Evolutionary conservation across 108 stramenopile genomes (phyloP), one percentile per base, ranked within the genome.

Genomic region (Fragilariopsis cylindrus): DNA sequence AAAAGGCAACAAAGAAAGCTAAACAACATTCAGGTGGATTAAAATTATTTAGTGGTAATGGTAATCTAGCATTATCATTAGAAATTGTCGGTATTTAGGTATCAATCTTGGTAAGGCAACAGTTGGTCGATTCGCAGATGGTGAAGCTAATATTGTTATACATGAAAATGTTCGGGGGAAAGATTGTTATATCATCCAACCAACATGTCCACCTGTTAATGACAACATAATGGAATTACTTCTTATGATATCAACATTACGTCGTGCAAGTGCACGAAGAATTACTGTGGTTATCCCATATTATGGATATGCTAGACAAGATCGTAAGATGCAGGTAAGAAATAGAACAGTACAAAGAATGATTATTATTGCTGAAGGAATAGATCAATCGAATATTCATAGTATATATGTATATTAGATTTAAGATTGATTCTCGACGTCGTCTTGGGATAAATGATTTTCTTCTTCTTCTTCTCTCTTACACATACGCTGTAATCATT

Each of bases 241-340:
- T 49, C 94, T 98, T 53, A 96, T 98, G 97, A 96, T 98, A 9
- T 92, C 91, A n/a, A 97, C 96, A 21, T 91, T 98, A 74, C 87
- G 96, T 60, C 81, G 99, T 44, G 97, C 98, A 41, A 93, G 91
- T 70, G 99, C 98, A 4, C 80, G 97, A 21, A 87, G 97, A 56
- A 97, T 98, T 80, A 98, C 99, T 30, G 99, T 98, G 60, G 98
- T 98, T 57, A 97, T 99, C 70, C 99, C 98, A 43, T 98, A 98
- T 82, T 98, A 98, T 77, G 98, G 99, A 72, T 99, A 99, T 82
- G 99, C 99, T 48, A 82, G 99, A 70, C 99, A 99, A 87, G 99
- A 99, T 80, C 91, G 99, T 46, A 99, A 99, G 85, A 97, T 99
- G 98, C 94, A 94, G 79, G 89, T 87, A 70, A 74, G 80, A 52